Evolutionary conservation across 768 basidiomycete genomes (phyloP), one percentile per base, ranked within the genome.

Genomic region (Boletus sp.): DNA sequence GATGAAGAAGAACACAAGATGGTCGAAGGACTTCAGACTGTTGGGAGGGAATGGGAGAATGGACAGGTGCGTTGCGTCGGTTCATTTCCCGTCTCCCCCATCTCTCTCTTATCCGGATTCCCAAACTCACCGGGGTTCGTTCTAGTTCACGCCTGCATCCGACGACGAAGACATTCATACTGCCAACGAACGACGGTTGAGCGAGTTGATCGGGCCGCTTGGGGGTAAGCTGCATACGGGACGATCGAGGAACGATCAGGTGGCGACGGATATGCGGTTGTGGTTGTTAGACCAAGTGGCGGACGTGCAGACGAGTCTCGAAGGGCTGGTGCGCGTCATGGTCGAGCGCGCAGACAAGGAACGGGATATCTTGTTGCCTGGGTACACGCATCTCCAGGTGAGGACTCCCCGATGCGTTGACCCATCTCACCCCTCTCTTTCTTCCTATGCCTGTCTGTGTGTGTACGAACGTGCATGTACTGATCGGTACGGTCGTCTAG

Each of bases 131-230:
- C 15, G 2, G 17, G 21, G 1, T 7, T 23, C 27, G 27, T 11
- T 41, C 29, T 63, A 95, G 89, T 99, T 99, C 67, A 68, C 75
- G 52, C 73, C 84, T 30, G 77, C 87, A 56, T 76, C 83, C n/a
- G 93, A 96, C 62, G 97, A 99, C 64, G 97, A 99, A 66, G 97
- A 99, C 66, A 98, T 99, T 55, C 96, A 98, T 70, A 99, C 97
- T 13, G 97, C 97, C 50, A 99, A 98, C 65, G 97, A 99, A 70
- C 85, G 97, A 44, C 83, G 97, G 39, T 72, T 99, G 60, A 90
- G 86, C 58, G 96, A 99, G 74, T 74, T 99, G 50, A 92, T 98
- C 50, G 97, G 97, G 0, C 78, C 90, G 14, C 82, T 93, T 15
- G 94, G 92, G 6, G 97, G 97, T 4, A 99, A 98, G 72, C 78